phyloP scores from a whole-genome alignment of 1,284 basidiomycete genomes.

The Ceraceosorus guamensis region DNA sequence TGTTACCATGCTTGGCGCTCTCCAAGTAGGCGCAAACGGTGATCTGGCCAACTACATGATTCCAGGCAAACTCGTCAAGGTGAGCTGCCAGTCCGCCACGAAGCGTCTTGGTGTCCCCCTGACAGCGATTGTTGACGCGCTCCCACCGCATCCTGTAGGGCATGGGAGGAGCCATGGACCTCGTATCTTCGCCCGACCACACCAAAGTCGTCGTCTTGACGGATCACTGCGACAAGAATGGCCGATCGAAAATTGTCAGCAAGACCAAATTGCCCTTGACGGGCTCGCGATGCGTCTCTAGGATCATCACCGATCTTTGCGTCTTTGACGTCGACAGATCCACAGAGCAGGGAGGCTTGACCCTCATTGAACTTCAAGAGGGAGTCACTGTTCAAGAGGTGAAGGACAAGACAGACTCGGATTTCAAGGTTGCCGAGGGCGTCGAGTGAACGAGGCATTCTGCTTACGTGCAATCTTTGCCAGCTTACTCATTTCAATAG shows the following conservation, averaged over 20 bases:
- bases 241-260: constrained; percentile 75
- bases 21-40: constrained; percentile 88
- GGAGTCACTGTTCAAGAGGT: constrained; percentile 63
- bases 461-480: too few species aligned
- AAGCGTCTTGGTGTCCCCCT: neutral
- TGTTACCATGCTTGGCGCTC: constrained; percentile 81
- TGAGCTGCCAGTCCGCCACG: neutral
- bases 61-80: constrained; percentile 66
- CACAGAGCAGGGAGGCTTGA: constrained; percentile 59
- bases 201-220: constrained; percentile 63
- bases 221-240: constrained; percentile 84
- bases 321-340: constrained; percentile 78
- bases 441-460: neutral
- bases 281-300: constrained; percentile 73
- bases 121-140: neutral
- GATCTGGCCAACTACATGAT: constrained; percentile 99
- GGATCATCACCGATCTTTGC: constrained; percentile 80
- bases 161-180: constrained; percentile 92
- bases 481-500: too few species aligned
- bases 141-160: constrained; percentile 53
- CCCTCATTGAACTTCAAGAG: constrained; percentile 62
- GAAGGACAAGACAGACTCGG: constrained; percentile 71
- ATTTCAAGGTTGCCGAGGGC: constrained; percentile 55
- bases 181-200: constrained; percentile 26
- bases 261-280: constrained; percentile 79